Conservation (phyloP, 176 grass and related monocot genomes). For the Puccinellia tenuiflora region DNA sequence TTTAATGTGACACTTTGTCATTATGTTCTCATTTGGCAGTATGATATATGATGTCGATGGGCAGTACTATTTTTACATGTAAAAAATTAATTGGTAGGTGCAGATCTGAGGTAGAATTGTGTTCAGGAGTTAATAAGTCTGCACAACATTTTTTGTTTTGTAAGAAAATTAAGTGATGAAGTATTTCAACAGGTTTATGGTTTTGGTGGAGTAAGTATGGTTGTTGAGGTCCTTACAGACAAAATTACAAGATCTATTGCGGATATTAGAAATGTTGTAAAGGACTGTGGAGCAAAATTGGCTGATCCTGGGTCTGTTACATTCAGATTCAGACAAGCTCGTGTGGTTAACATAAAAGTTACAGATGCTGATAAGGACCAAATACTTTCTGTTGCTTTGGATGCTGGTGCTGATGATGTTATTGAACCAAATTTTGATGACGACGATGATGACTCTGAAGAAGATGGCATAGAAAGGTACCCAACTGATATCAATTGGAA, state of each 20-base stretch:
- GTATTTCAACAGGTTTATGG: constrained; percentile 73
- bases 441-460: constrained; percentile 46
- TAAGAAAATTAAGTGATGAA: constrained; percentile 12
- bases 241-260: constrained; percentile 97
- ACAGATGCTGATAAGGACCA: constrained; percentile 79
- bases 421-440: constrained; percentile 69
- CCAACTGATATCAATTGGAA: background rate
- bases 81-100: background rate
- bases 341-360: constrained; percentile 79
- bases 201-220: constrained; percentile 94
- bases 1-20: constrained; percentile 1
- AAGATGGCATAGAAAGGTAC: constrained; percentile 74
- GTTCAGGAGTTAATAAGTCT: background rate
- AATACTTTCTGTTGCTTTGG: constrained; percentile 65
- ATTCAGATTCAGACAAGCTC: constrained; percentile 82
- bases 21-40: background rate
- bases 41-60: constrained; percentile 3
- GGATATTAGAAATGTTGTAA: constrained; percentile 64
- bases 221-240: constrained; percentile 96
- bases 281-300: constrained; percentile 76
- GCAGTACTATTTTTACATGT: background rate
- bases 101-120: background rate
- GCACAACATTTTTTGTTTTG: background rate
- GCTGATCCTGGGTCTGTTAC: constrained; percentile 90
- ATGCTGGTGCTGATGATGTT: constrained; percentile 93